Percentiles rank a stretch among this genome's conserved stretches.
These are phyloP conservation scores for Gnomoniopsis sp. DNA, from an alignment of 2,329 filamentous ascomycete species.

Conservation along the genomic window DNA sequence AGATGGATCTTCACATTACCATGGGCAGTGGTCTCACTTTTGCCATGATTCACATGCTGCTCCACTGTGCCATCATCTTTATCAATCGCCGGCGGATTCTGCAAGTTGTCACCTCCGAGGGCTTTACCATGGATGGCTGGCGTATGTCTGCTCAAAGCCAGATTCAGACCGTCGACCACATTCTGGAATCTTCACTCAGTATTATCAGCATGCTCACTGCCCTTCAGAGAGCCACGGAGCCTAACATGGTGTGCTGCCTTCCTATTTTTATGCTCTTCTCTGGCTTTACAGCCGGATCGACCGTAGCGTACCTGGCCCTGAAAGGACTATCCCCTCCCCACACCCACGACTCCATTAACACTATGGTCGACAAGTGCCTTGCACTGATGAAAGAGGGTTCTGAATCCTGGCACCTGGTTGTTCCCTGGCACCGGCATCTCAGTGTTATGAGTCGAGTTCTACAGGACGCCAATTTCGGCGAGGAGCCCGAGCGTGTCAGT, in stretches of 20 bases:
- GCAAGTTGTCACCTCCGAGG: slow-evolving; percentile 52
- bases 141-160: slow-evolving; percentile 47
- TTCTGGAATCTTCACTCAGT: slow-evolving; percentile 57
- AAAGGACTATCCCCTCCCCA: slow-evolving; percentile 56
- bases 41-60: slow-evolving; percentile 59
- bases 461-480: slow-evolving; percentile 45
- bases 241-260: slow-evolving; percentile 57
- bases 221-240: slow-evolving; percentile 54
- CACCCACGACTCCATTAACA: slow-evolving; percentile 53
- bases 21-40: slow-evolving; percentile 63
- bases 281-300: slow-evolving; percentile 58
- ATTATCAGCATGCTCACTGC: slow-evolving; percentile 54
- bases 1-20: slow-evolving; percentile 60
- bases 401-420: slow-evolving; percentile 57
- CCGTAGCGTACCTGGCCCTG: slow-evolving; percentile 59
- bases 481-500: slow-evolving; percentile 28
- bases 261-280: slow-evolving; percentile 63
- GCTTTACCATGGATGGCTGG: slow-evolving; percentile 53
- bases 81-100: slow-evolving; percentile 58
- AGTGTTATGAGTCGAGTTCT: slow-evolving; percentile 61
- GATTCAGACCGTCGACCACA: slow-evolving; percentile 49
- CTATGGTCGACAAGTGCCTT: slow-evolving; percentile 56
- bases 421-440: slow-evolving; percentile 58
- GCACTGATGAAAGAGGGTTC: slow-evolving; percentile 57
- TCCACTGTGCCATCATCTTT: slow-evolving; percentile 60